Evolutionary conservation across 768 basidiomycete species (phyloP), one percentile per base, ranked within the genome.

Genomic region (Boletellus emodensis): DNA sequence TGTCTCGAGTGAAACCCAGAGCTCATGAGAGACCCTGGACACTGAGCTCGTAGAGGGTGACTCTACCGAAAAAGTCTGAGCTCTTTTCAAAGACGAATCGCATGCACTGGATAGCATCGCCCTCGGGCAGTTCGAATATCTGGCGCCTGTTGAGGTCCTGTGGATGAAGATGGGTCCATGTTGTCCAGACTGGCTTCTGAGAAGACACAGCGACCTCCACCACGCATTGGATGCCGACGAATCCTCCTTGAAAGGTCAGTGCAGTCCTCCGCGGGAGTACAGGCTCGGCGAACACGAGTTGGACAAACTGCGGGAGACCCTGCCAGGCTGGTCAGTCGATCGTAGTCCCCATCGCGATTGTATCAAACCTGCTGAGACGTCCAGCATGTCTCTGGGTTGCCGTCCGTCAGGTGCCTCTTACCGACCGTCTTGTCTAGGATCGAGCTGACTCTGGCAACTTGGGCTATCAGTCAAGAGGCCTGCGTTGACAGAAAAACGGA

Each of bases 191-290:
- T 22, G 63, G 52, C 35, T 71, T 71, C 32, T 57, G 55, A 28
- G 57, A 49, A n/a, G 64, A 59, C 24, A 61, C 55, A 26, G 68
- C 67, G 20, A 74, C 60, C 39, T 77, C 70, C 9, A 90, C 59
- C 2, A 71, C 60, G 61, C 87, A 90, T 40, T 75, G 71, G 8
- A 78, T 85, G 17, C 87, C 89, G 0, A 85, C 90, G 63, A 93
- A 92, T 2, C 90, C 90, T 13, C 90, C 90, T 73, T 93, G 90
- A 61, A 93, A 93, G 2, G 85, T 90, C 54, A 90, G 53, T 17
- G 70, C 71, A 15, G 90, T 56, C 22, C 71, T 72, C 54, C 70
- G 75, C 4, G 86, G 87, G 33, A 76, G 58, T n/a, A 87, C 79
- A 43, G 65, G 74, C 6, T 51, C 52, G 10, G 60, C 43, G 57